Base-by-base conservation (phyloP, 139 green algal species). In the Ettlia oleoabundans region DNA sequence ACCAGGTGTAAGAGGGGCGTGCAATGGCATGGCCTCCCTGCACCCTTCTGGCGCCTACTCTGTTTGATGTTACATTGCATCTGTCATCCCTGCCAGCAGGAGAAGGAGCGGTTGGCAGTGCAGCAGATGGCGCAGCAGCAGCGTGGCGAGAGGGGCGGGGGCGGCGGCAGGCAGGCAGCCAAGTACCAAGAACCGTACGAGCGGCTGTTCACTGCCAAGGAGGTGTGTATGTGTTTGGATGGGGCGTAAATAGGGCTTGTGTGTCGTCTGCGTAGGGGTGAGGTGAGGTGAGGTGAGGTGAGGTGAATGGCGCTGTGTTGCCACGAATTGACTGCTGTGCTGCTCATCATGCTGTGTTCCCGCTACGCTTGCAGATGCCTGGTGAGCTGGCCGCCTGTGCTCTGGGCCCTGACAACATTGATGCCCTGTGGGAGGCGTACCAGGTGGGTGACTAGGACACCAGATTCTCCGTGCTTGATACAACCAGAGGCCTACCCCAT, bases 401-500 rank as follows among this genome's bases (percentile, higher is more conserved):
- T 32, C 69, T 85, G 38, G 85, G 75, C n/a, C 21, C 81, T 0
- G 74, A 82, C 35, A 63, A 67, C n/a, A 30, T 88, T 52, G 81
- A 83, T 6, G 61, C 81, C 38, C 81, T 93, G 69, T 82, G 58
- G 74, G 82, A 86, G 53, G 89, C 89, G 10, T 88, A 88, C 82
- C 80, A 86, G 63, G 33, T 9, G 10, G n/a, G n/a, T n/a, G n/a
- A n/a, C n/a, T n/a, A n/a, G n/a, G n/a, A n/a, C n/a, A n/a, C n/a
- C n/a, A n/a, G n/a, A n/a, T n/a, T n/a, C n/a, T n/a, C n/a, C n/a
- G n/a, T n/a, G n/a, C n/a, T n/a, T n/a, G n/a, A n/a, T n/a, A n/a
- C n/a, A n/a, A n/a, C n/a, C n/a, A n/a, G n/a, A n/a, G n/a, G n/a
- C n/a, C n/a, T n/a, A n/a, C n/a, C n/a, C n/a, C n/a, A n/a, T n/a